Conservation (phyloP, 345 rosid species). For the Populus davidiana region DNA sequence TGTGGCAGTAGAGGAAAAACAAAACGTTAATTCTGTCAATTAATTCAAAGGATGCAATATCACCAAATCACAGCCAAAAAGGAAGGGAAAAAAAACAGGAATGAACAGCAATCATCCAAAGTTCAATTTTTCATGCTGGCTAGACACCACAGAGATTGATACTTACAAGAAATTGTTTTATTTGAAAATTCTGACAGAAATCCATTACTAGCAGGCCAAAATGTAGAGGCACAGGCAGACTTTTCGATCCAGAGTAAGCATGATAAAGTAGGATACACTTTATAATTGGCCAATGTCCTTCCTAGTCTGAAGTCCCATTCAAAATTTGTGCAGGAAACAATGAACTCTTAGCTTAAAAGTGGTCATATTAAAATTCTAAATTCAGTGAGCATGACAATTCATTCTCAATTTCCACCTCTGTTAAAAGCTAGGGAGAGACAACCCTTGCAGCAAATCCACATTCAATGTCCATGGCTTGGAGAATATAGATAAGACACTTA, state of each 20-base stretch:
- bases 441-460: neutral
- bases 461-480: too few species aligned
- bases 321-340: too few species aligned
- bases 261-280: neutral
- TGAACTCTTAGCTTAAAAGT: neutral
- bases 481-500: too few species aligned
- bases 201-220: neutral
- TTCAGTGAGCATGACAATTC: neutral
- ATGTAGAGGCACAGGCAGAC: neutral
- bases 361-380: neutral
- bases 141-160: neutral
- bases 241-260: neutral
- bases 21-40: neutral
- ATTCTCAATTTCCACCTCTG: neutral
- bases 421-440: neutral
- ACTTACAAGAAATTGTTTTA: neutral
- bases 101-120: neutral
- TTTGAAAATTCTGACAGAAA: neutral
- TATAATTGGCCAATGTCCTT: neutral
- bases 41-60: neutral
- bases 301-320: neutral
- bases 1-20: neutral
- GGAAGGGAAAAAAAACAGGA: neutral
- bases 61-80: neutral
- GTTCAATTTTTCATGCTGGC: neutral